Evolutionary conservation across 108 stramenopile species (phyloP), one percentile per base, ranked within the genome.

Genomic region (Skeletonema potamos): DNA sequence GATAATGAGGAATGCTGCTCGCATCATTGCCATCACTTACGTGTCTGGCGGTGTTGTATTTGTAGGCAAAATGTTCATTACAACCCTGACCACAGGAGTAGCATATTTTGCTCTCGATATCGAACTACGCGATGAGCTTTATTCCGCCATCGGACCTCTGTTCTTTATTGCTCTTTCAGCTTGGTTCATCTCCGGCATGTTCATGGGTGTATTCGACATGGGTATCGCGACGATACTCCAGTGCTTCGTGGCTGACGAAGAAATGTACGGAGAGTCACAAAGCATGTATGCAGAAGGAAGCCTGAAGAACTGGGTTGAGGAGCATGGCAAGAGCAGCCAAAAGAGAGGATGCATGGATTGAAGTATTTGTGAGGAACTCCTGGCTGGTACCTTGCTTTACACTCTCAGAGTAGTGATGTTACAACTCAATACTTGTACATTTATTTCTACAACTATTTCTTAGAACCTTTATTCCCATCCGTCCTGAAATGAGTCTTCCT

Each of bases 241-340:
- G 74, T 97, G 94, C 64, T 94, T 92, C 62, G 76, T 95, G 41
- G 91, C 92, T 11, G 96, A 97, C 66, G 94, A 97, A 69, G 93
- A 95, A 78, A 91, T 93, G 92, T 95, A 92, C 70, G 72, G 72
- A 58, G 79, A 68, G 39, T 74, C 84, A 9, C 73, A 83, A 64
- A 41, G 39, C 15, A 62, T 86, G 59, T 92, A 85, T 68, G 91
- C 91, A 6, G 84, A 86, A 59, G 85, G 83, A 32, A 65, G 37
- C 43, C 64, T 86, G 11, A 20, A 22, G 18, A 22, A 51, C 8
- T 51, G 48, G 48, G 48, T 51, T 2, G 9, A 24, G 3, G 48
- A 51, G 9, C 48, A 51, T 2, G 48, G 48, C 8, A 51, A 51
- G 18, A 51, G 48, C 22, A 22, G 48, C 22, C 20, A 51, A 20